phyloP scores from a whole-genome alignment of 164 flowering plant genomes.

The Piper longum region DNA sequence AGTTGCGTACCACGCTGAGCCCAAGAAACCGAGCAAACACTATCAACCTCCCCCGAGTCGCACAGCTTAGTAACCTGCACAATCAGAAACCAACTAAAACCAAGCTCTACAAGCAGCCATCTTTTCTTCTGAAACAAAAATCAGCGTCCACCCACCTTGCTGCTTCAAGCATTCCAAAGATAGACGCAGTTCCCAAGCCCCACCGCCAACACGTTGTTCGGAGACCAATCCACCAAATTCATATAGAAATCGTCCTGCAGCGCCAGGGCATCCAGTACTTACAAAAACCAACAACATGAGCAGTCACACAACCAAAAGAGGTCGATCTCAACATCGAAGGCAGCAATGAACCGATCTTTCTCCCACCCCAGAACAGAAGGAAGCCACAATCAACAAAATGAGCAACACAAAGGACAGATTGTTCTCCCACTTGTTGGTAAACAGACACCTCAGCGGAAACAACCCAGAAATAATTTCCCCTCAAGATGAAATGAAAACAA shows the following conservation, averaged over 20 bases:
- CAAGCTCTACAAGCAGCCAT: background rate
- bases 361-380: background rate
- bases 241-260: slow-evolving; percentile 95
- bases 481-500: no score
- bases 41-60: slow-evolving; percentile 78
- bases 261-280: slow-evolving; percentile 97
- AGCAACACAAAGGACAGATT: slow-evolving; percentile 2
- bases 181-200: slow-evolving; percentile 91
- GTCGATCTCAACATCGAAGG: no score
- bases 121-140: background rate
- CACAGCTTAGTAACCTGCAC: slow-evolving; percentile 83
- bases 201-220: slow-evolving; percentile 87
- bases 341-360: no score
- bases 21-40: slow-evolving; percentile 94
- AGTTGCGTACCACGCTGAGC: slow-evolving; percentile 78
- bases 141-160: slow-evolving; percentile 45
- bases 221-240: slow-evolving; percentile 96
- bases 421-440: no score
- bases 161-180: slow-evolving; percentile 95
- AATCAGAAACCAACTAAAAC: background rate
- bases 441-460: no score
- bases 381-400: slow-evolving; percentile 1
- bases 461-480: no score
- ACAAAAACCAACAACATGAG: background rate
- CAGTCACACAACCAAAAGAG: slow-evolving; percentile 1